Evolutionary conservation across 202 grass and related monocot genomes (phyloP), one percentile per base, ranked within the genome.

Genomic region (Digitaria exilis): DNA sequence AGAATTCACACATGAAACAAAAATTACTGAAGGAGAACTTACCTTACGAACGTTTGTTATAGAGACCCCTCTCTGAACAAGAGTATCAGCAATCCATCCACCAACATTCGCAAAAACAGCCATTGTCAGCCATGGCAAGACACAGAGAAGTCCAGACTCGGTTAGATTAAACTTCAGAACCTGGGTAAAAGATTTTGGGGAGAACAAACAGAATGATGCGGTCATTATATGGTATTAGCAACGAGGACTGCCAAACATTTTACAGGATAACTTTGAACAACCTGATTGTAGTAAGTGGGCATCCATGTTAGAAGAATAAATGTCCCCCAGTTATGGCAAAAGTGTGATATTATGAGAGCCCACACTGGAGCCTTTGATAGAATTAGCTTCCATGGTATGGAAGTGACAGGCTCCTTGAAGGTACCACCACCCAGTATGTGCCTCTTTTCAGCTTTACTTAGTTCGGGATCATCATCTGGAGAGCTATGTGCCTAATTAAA

Each of bases 281-380:
- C 96, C 93, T 98, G 96, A 39, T 96, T 98, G 84, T 98, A 98
- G 86, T 98, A 96, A 43, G 96, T 98, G 44, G 96, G 96, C 96
- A 98, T 98, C 96, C 96, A 98, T 41, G 96, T 96, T 55, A 98
- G 89, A 82, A 98, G 91, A 54, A 98, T 98, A 80, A 96, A 98
- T 49, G 96, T 98, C 78, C 96, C 96, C 96, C 93, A 98, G 78
- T 98, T 98, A 75, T 98, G 96, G 73, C 93, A 98, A 69, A 98
- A 98, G 85, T 95, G 96, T 21, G 96, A 98, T 77, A 98, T 81
- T 92, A 98, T 98, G 37, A 98, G 89, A 65, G 93, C 93, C 96
- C 96, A 98, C 35, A 98, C 96, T 63, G 96, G 91, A 46, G 89
- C 77, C 87, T 98, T 98, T 10, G 96, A 98, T 77, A 98, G 70